Evolutionary conservation across 148 eudicot genomes (phyloP).

Genomic region (Bassia scoparia): DNA sequence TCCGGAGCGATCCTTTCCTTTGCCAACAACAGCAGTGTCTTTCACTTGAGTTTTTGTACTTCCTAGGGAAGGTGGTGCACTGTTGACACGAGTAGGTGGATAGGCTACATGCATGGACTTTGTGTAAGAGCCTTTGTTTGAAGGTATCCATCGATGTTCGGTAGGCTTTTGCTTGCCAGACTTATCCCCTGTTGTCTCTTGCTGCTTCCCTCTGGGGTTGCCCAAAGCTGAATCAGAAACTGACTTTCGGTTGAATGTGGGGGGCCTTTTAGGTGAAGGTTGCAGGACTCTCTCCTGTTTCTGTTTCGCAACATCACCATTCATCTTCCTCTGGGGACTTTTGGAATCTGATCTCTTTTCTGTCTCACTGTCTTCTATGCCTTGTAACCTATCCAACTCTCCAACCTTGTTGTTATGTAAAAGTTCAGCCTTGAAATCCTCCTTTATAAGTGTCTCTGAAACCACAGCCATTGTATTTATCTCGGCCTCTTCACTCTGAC

Average conservation of each 20-base stretch:
- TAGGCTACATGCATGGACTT: constrained; percentile 86
- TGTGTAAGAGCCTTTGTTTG: constrained; percentile 74
- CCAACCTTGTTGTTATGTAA: constrained; percentile 28
- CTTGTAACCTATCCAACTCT: constrained; percentile 32
- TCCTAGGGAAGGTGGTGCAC: constrained; percentile 59
- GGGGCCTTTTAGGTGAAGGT: constrained; percentile 45
- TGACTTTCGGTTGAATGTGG: constrained; percentile 48
- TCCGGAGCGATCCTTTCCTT: constrained; percentile 38
- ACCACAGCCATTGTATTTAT: constrained; percentile 22
- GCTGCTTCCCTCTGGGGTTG: constrained; percentile 44
- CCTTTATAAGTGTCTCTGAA: constrained; percentile 25
- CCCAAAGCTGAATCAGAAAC: constrained; percentile 45
- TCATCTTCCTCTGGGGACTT: constrained; percentile 41
- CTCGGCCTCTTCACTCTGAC: constrained; percentile 30
- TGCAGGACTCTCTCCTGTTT: constrained; percentile 47
- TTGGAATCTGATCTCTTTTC: constrained; percentile 45
- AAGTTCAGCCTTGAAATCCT: constrained; percentile 28
- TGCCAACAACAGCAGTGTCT: constrained; percentile 41
- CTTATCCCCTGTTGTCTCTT: constrained; percentile 39
- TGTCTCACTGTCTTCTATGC: constrained; percentile 26
- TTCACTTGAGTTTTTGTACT: constrained; percentile 35
- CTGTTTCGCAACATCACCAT: constrained; percentile 40
- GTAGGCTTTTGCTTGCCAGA: constrained; percentile 46
- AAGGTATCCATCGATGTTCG: constrained; percentile 76
- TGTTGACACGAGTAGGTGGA: constrained; percentile 63